Percentiles rank a stretch among this genome's conserved stretches.
These are phyloP conservation scores for Trematosphaeria pertusa DNA, from an alignment of 2,329 filamentous ascomycete genomes.

Conservation along the genomic window DNA sequence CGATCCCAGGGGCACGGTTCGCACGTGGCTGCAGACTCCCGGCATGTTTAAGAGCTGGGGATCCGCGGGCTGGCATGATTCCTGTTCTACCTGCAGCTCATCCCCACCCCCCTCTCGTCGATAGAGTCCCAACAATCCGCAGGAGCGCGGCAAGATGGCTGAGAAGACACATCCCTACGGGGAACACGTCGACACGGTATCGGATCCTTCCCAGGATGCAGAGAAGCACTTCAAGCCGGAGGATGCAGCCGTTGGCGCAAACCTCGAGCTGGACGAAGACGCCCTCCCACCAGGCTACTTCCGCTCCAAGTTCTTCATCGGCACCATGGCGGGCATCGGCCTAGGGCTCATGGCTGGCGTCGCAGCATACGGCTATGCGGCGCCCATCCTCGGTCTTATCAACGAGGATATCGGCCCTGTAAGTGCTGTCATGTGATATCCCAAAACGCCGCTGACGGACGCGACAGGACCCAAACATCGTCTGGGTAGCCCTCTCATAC, in stretches of 20 bases:
- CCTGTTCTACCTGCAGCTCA: neutral
- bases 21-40: neutral
- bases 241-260: conserved; percentile 9
- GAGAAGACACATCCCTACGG: neutral
- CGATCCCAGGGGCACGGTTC: neutral
- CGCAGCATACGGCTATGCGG: conserved; percentile 17
- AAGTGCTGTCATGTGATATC: neutral
- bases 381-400: conserved; percentile 16
- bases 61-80: neutral
- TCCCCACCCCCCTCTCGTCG: neutral
- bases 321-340: conserved; percentile 14
- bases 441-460: neutral
- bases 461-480: conserved; percentile 7
- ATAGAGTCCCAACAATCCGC: too few species aligned
- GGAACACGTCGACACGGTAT: conserved; percentile 6
- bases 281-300: conserved; percentile 19
- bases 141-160: neutral
- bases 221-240: neutral
- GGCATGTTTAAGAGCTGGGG: neutral
- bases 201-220: conserved; percentile 1
- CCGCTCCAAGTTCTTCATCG: conserved; percentile 15
- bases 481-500: conserved; percentile 16
- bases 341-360: conserved; percentile 13
- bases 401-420: conserved; percentile 20
- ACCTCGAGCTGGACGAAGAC: conserved; percentile 14